Conservation (phyloP, 139 green algal species). For the Nannochloris sp. region DNA sequence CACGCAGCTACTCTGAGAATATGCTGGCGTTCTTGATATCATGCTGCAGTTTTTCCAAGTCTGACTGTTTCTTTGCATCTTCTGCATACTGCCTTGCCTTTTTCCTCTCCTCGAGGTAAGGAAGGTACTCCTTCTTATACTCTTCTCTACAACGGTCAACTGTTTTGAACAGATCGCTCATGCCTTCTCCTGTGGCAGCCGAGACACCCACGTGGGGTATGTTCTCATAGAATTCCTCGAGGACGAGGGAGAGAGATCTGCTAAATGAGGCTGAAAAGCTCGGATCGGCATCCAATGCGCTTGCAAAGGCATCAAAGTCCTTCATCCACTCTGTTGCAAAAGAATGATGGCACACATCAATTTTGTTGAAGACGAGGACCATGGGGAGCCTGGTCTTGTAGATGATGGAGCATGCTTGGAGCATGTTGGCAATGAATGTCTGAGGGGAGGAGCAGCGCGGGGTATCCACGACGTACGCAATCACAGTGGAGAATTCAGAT, state of each 20-base stretch:
- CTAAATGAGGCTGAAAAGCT: slow-evolving; percentile 69
- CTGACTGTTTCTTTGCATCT: slow-evolving; percentile 24
- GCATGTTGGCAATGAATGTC: slow-evolving; percentile 99
- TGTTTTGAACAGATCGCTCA: slow-evolving; percentile 73
- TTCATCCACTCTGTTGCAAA: slow-evolving; percentile 88
- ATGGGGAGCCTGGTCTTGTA: slow-evolving; percentile 95
- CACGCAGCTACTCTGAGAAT: too few relatives aligned
- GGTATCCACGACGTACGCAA: slow-evolving; percentile 92
- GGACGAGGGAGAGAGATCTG: slow-evolving; percentile 68
- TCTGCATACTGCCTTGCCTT: slow-evolving; percentile 36
- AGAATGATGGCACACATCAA: slow-evolving; percentile 73
- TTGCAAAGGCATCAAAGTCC: slow-evolving; percentile 77
- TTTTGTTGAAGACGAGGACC: slow-evolving; percentile 97
- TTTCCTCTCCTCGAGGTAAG: slow-evolving; percentile 40
- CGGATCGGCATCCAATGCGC: slow-evolving; percentile 63
- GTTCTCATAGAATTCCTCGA: slow-evolving; percentile 92
- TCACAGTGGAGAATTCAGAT: slow-evolving; percentile 73
- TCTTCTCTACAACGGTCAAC: slow-evolving; percentile 47
- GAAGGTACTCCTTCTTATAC: slow-evolving; percentile 64
- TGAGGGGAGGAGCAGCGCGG: slow-evolving; percentile 66
- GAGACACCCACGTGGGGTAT: slow-evolving; percentile 76
- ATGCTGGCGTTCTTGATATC: slow-evolving; percentile 27
- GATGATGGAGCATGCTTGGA: slow-evolving; percentile 83
- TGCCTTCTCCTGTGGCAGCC: slow-evolving; percentile 80
- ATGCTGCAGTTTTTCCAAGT: slow-evolving; percentile 44